Conservation (phyloP, 805 yeast species). For the Isabelozyma pseudorhagii region DNA sequence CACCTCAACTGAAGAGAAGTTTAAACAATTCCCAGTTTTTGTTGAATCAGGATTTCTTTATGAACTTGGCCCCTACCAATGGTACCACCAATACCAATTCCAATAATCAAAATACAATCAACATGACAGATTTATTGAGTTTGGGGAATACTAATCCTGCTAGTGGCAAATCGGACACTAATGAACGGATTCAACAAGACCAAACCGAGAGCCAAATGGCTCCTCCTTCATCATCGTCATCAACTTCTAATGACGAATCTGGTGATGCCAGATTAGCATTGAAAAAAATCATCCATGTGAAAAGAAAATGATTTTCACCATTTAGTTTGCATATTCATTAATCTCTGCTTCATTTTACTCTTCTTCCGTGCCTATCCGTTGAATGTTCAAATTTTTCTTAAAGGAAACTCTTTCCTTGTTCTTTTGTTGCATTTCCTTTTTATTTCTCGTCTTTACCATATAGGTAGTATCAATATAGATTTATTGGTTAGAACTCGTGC, state of each 20-base stretch:
- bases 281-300: slow-evolving; percentile 32
- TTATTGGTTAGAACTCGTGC: background rate
- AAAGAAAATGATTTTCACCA: slow-evolving; percentile 13
- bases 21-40: slow-evolving; percentile 14
- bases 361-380: background rate
- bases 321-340: background rate
- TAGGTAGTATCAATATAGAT: background rate
- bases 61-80: slow-evolving; percentile 7
- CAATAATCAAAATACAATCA: slow-evolving; percentile 6
- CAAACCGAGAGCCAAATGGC: background rate
- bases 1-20: slow-evolving; percentile 25
- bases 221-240: slow-evolving; percentile 4
- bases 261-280: slow-evolving; percentile 38
- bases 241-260: slow-evolving; percentile 18
- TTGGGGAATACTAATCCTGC: slow-evolving; percentile 4
- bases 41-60: slow-evolving; percentile 27
- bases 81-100: slow-evolving; percentile 1
- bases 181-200: background rate
- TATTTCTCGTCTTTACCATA: background rate
- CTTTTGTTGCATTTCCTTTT: background rate
- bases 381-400: background rate
- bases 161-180: background rate
- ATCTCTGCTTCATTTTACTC: background rate
- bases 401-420: background rate
- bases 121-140: slow-evolving; percentile 18